phyloP scores from a whole-genome alignment of 2,329 filamentous ascomycete genomes.

The Penicillium thymicola region DNA sequence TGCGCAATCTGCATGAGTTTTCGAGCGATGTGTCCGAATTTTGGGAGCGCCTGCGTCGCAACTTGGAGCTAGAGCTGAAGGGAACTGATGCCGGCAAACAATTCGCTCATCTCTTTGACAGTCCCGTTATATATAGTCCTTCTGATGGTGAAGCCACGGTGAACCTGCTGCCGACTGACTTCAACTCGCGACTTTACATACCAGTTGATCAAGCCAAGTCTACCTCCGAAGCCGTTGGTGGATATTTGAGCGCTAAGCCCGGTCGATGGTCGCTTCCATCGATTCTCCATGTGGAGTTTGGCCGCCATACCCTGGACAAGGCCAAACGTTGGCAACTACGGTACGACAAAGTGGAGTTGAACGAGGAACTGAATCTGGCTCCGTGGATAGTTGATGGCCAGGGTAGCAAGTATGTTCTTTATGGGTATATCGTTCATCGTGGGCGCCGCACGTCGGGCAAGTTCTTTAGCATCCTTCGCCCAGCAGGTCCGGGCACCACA shows the following conservation, averaged over 20 bases:
- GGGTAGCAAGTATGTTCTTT: conserved; percentile 53
- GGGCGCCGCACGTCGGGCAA: conserved; percentile 57
- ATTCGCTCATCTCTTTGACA: conserved; percentile 50
- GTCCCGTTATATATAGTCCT: conserved; percentile 21
- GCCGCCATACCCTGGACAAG: conserved; percentile 56
- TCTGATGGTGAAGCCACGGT: conserved; percentile 28
- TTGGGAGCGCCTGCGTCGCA: conserved; percentile 53
- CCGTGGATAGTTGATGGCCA: conserved; percentile 33
- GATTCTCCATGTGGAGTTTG: conserved; percentile 54
- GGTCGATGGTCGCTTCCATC: conserved; percentile 47
- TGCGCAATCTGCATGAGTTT: conserved; percentile 43
- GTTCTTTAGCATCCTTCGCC: conserved; percentile 60
- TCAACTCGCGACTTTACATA: conserved; percentile 40
- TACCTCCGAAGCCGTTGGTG: conserved; percentile 35
- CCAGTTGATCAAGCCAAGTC: conserved; percentile 39
- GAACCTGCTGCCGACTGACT: conserved; percentile 36
- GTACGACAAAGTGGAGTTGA: conserved; percentile 54
- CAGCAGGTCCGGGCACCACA: conserved; percentile 52
- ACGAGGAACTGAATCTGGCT: conserved; percentile 53
- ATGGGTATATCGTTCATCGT: conserved; percentile 59
- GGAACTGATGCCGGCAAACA: conserved; percentile 42
- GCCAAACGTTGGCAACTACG: conserved; percentile 56
- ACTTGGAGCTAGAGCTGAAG: conserved; percentile 52
- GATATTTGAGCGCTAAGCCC: conserved; percentile 32
- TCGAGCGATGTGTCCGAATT: conserved; percentile 54